Percentiles rank a stretch among this genome's conserved stretches.
phyloP scores from a whole-genome alignment of 1,139 yeast species.

The Taiozyma sp. region DNA sequence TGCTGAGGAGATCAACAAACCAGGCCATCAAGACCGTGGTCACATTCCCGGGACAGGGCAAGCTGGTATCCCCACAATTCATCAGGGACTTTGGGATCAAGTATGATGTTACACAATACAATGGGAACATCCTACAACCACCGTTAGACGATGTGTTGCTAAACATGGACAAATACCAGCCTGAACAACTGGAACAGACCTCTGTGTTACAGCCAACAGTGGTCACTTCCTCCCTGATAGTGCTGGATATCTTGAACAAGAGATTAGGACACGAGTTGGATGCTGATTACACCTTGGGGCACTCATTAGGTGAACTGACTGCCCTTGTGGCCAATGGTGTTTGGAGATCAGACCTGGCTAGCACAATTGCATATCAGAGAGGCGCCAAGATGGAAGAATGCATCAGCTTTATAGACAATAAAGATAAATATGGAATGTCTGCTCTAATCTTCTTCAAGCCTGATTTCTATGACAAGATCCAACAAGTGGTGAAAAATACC shows the following conservation, averaged over 20 bases:
- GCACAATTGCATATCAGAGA: constrained; percentile 35
- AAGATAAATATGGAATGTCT: constrained; percentile 32
- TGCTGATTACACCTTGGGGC: constrained; percentile 38
- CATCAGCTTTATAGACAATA: constrained; percentile 10
- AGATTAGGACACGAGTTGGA: constrained; percentile 25
- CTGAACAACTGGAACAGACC: constrained; percentile 20
- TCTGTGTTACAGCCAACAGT: constrained; percentile 48
- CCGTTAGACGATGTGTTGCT: background rate
- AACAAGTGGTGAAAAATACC: constrained; percentile 3
- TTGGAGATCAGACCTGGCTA: constrained; percentile 26
- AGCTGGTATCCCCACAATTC: constrained; percentile 8
- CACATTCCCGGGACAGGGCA: constrained; percentile 23
- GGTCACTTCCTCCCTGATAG: constrained; percentile 33
- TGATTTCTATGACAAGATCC: constrained; percentile 23
- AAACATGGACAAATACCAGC: background rate
- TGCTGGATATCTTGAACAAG: constrained; percentile 25
- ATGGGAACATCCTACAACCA: background rate
- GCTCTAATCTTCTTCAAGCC: constrained; percentile 31
- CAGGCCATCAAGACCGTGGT: constrained; percentile 7
- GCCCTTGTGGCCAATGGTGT: constrained; percentile 38
- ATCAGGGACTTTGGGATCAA: background rate
- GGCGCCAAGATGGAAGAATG: constrained; percentile 38
- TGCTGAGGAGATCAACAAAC: background rate
- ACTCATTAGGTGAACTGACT: constrained; percentile 55
- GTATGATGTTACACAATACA: background rate